These are phyloP conservation scores for Thermochaetoides dissita DNA, from an alignment of 2,329 filamentous ascomycete species.

Conservation along the genomic window DNA sequence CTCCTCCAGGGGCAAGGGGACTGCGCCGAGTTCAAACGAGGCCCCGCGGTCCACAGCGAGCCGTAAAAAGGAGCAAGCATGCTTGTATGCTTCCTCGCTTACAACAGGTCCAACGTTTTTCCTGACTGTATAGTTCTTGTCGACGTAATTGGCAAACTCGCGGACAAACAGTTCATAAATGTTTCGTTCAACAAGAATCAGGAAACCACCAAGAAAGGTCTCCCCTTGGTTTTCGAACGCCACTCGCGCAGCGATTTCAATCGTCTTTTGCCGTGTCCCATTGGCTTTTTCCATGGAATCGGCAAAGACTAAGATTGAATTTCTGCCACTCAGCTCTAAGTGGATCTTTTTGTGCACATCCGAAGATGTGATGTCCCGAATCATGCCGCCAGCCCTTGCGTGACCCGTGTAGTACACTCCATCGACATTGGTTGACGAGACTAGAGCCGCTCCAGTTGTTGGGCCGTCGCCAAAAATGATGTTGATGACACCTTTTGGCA, in stretches of 20 bases:
- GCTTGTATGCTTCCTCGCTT: slow-evolving; percentile 18
- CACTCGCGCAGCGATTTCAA: slow-evolving; percentile 27
- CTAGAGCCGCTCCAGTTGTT: slow-evolving; percentile 19
- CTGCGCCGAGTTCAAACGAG: slow-evolving; percentile 14
- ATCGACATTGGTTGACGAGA: slow-evolving; percentile 15
- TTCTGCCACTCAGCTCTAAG: slow-evolving; percentile 33
- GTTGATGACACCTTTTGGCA: slow-evolving; percentile 21
- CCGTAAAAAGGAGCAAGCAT: slow-evolving; percentile 17
- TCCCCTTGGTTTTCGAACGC: slow-evolving; percentile 23
- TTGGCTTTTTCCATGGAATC: slow-evolving; percentile 25
- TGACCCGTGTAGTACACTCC: slow-evolving; percentile 23
- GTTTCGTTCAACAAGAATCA: slow-evolving; percentile 36
- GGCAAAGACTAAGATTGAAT: slow-evolving; percentile 36
- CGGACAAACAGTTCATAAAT: slow-evolving; percentile 27
- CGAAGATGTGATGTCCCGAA: slow-evolving; percentile 19
- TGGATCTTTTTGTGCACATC: slow-evolving; percentile 21
- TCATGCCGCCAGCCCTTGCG: slow-evolving; percentile 20
- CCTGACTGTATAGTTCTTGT: slow-evolving; percentile 12
- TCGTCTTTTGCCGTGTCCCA: slow-evolving; percentile 32
- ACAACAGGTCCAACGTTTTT: slow-evolving; percentile 19
- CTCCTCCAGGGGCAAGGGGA: slow-evolving; percentile 10
- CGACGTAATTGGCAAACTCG: slow-evolving; percentile 14
- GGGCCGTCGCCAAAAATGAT: slow-evolving; percentile 21
- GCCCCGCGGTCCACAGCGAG: slow-evolving; percentile 15
- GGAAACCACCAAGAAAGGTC: slow-evolving; percentile 26